Evolutionary conservation across 768 basidiomycete species (phyloP).

Genomic region (Boletus sp.): DNA sequence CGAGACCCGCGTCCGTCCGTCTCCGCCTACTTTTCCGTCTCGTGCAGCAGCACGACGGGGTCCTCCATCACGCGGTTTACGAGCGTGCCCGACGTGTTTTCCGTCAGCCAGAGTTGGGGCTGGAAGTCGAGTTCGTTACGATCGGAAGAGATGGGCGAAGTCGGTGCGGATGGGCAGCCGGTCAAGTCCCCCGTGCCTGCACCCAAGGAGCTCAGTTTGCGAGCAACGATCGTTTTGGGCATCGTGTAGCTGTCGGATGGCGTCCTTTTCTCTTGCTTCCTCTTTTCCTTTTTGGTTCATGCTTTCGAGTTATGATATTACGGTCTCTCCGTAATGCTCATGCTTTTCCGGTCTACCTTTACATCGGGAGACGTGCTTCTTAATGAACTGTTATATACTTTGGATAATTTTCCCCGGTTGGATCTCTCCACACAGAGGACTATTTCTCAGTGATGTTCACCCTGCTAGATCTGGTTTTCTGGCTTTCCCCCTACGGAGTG

Average conservation of each 20-base stretch:
- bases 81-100: conserved; percentile 83
- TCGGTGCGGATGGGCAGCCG: conserved; percentile 31
- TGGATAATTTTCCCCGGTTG: not conserved
- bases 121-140: conserved; percentile 73
- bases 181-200: conserved; percentile 33
- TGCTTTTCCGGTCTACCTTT: not conserved
- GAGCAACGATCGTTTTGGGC: conserved; percentile 79
- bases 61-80: conserved; percentile 80
- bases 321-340: not conserved
- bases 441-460: not conserved
- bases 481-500: too few relatives aligned
- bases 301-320: conserved; percentile 3
- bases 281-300: not conserved
- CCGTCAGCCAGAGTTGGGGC: conserved; percentile 88
- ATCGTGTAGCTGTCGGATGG: conserved; percentile 46
- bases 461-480: not conserved
- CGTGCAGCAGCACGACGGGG: conserved; percentile 78
- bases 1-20: conserved; percentile 71
- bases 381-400: not conserved
- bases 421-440: not conserved
- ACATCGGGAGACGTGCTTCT: not conserved
- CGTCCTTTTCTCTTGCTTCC: not conserved
- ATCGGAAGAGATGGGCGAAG: conserved; percentile 48
- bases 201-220: conserved; percentile 54
- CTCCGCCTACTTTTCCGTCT: conserved; percentile 80